A percentile compares a stretch with the other conserved stretches of the same genome.
Conservation (phyloP, 148 eudicot species). For the Nyssa sinensis region DNA sequence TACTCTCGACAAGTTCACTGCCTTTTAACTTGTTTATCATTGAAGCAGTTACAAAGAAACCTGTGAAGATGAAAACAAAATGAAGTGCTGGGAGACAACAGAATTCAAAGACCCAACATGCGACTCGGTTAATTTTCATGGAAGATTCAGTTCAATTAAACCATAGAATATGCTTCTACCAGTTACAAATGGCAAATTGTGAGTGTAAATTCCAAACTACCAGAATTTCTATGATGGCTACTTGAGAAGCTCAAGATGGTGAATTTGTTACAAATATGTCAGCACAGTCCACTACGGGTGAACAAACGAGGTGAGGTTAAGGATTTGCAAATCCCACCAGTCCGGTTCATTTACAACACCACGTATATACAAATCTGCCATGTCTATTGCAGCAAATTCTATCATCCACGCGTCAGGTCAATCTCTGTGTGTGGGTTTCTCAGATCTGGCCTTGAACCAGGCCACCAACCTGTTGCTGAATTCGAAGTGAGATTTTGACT, state of each 20-base stretch:
- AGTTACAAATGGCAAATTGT: background rate
- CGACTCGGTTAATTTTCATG: too few relatives aligned
- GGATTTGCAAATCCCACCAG: conserved; percentile 1
- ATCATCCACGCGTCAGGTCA: conserved; percentile 50
- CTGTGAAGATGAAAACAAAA: background rate
- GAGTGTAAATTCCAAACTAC: background rate
- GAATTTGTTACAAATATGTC: conserved; percentile 17
- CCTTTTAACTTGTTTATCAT: background rate
- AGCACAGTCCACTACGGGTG: conserved; percentile 22
- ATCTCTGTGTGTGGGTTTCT: conserved; percentile 37
- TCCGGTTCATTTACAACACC: conserved; percentile 28
- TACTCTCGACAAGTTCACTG: background rate
- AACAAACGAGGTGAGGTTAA: conserved; percentile 5
- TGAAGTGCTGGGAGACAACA: background rate
- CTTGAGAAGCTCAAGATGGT: background rate
- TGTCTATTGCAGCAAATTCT: background rate
- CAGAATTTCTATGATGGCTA: background rate
- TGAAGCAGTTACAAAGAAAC: background rate
- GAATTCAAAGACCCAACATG: too few relatives aligned
- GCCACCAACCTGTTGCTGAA: conserved; percentile 32
- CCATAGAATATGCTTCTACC: background rate
- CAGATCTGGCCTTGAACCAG: conserved; percentile 28
- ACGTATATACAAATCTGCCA: conserved; percentile 26
- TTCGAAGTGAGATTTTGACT: conserved; percentile 21
- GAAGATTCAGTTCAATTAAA: background rate